Conservation (phyloP, 177 flowering plant species). For the Vitis hybrid region DNA sequence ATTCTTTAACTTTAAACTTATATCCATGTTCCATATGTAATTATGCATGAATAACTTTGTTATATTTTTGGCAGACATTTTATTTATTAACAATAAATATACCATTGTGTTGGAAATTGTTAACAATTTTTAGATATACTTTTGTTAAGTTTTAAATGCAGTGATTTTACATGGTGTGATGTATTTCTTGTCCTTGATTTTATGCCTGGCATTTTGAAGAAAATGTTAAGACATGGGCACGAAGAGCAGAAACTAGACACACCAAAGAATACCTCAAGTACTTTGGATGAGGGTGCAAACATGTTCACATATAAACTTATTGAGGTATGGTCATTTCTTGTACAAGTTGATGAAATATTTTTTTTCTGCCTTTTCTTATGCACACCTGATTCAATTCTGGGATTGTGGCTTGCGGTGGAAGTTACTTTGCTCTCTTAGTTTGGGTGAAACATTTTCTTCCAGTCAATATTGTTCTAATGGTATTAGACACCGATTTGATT, state of each 20-base stretch:
- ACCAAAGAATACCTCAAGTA: constrained; percentile 9
- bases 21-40: too few species aligned
- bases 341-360: background rate
- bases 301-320: constrained; percentile 21
- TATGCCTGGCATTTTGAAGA: constrained; percentile 15
- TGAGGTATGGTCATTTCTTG: constrained; percentile 23
- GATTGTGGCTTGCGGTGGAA: background rate
- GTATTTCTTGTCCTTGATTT: background rate
- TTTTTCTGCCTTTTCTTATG: background rate
- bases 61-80: too few species aligned
- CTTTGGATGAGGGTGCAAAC: constrained; percentile 17
- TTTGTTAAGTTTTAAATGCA: too few species aligned
- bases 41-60: too few species aligned
- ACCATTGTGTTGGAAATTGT: too few species aligned
- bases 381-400: background rate
- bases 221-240: constrained; percentile 14
- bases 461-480: background rate
- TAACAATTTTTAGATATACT: too few species aligned
- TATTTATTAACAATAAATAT: too few species aligned
- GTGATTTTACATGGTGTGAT: background rate
- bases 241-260: constrained; percentile 8
- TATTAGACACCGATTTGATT: background rate
- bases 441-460: background rate
- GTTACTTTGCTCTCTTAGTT: background rate
- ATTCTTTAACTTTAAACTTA: too few species aligned